Evolutionary conservation across 129 eudicot genomes (phyloP).

Genomic region (Smallanthus sonchifolius): DNA sequence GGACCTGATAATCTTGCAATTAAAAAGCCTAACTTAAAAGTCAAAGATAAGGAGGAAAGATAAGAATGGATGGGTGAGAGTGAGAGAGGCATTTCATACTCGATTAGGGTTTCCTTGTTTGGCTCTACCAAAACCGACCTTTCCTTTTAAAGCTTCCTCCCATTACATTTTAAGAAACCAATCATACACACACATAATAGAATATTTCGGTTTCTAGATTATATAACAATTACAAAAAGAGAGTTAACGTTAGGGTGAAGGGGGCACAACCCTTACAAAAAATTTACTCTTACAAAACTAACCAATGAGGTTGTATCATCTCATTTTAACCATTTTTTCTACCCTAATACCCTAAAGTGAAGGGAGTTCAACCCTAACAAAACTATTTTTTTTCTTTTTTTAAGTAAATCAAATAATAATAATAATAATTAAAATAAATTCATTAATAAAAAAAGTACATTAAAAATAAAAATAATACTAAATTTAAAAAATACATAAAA

Average conservation of each 20-base stretch:
- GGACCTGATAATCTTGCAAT: background rate
- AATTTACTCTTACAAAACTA: too few relatives aligned
- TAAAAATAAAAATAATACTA: too few relatives aligned
- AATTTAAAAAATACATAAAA: too few relatives aligned
- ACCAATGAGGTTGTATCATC: too few relatives aligned
- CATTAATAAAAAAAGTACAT: too few relatives aligned
- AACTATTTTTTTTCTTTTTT: too few relatives aligned
- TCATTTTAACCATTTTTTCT: too few relatives aligned
- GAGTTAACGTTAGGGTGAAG: background rate
- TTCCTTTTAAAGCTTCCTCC: slow-evolving; percentile 25
- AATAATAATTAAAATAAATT: too few relatives aligned
- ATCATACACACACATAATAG: background rate
- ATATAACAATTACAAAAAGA: background rate
- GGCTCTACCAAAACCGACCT: slow-evolving; percentile 16
- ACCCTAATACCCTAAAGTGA: too few relatives aligned
- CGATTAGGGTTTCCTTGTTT: slow-evolving; percentile 11
- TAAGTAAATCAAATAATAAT: too few relatives aligned
- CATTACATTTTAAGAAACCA: slow-evolving; percentile 7
- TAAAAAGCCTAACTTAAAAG: slow-evolving; percentile 14
- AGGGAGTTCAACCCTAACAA: too few relatives aligned
- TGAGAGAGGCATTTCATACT: background rate
- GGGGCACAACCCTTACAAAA: too few relatives aligned
- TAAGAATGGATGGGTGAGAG: background rate
- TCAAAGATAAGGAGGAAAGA: background rate
- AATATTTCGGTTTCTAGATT: background rate